Evolutionary conservation across 129 eudicot species (phyloP).

Genomic region (Deinandra increscens): DNA sequence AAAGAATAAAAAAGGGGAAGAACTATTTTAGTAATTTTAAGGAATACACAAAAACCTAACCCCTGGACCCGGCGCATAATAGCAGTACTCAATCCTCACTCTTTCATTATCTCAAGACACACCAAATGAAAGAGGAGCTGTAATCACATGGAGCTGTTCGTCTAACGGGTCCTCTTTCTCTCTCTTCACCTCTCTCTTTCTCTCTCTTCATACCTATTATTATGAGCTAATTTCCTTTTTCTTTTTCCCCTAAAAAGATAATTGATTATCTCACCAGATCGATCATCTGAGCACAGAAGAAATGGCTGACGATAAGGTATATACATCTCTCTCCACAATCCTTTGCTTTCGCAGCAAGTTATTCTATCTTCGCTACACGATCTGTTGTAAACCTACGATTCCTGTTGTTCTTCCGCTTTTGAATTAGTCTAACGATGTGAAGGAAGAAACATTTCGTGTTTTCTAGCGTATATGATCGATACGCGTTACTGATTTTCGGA

Average conservation of each 20-base stretch:
- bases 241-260: neutral
- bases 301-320: slow-evolving; percentile 39
- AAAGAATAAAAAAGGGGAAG: slow-evolving; percentile 15
- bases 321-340: slow-evolving; percentile 12
- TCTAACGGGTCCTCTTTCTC: slow-evolving; percentile 28
- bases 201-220: slow-evolving; percentile 29
- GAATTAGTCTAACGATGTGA: neutral
- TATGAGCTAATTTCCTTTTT: slow-evolving; percentile 14
- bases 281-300: slow-evolving; percentile 28
- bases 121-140: slow-evolving; percentile 33
- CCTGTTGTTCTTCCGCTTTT: slow-evolving; percentile 16
- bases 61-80: slow-evolving; percentile 1
- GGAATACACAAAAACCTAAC: too few relatives aligned
- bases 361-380: slow-evolving; percentile 15
- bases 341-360: slow-evolving; percentile 15
- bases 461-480: neutral
- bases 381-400: slow-evolving; percentile 26
- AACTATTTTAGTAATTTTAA: neutral
- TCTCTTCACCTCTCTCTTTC: neutral
- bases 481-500: slow-evolving; percentile 17
- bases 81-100: slow-evolving; percentile 24
- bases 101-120: slow-evolving; percentile 31
- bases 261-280: slow-evolving; percentile 21
- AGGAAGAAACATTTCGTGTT: slow-evolving; percentile 3
- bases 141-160: slow-evolving; percentile 37